These are phyloP conservation scores for Pterulicium gracile DNA, from an alignment of 1,284 basidiomycete genomes.

Conservation along the genomic window DNA sequence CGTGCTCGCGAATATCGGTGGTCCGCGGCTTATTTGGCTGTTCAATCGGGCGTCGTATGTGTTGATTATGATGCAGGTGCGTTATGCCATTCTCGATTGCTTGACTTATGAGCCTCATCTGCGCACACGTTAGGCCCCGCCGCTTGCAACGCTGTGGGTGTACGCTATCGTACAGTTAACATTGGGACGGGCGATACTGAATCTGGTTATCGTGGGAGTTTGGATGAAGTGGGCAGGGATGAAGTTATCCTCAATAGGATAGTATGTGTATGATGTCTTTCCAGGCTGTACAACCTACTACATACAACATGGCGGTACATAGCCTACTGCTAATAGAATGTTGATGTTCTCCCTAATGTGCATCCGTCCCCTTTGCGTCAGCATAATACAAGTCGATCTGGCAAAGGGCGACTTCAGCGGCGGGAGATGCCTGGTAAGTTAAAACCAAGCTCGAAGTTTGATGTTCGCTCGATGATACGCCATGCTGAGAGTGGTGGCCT, in stretches of 20 bases:
- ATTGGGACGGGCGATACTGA: conserved; percentile 46
- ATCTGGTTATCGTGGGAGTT: conserved; percentile 36
- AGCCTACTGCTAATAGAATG: too few relatives aligned
- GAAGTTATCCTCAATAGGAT: conserved; percentile 29
- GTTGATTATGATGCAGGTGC: conserved; percentile 62
- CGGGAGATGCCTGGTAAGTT: conserved; percentile 5
- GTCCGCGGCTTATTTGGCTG: conserved; percentile 58
- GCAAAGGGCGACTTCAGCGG: too few relatives aligned
- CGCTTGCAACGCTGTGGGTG: conserved; percentile 66
- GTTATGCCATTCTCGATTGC: conserved; percentile 8
- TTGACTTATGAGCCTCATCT: conserved; percentile 3
- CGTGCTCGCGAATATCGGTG: conserved; percentile 41
- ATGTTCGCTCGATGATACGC: conserved; percentile 78
- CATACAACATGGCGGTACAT: too few relatives aligned
- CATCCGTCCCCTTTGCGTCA: too few relatives aligned
- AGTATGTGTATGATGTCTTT: too few relatives aligned
- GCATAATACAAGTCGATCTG: too few relatives aligned
- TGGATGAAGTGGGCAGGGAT: conserved; percentile 55
- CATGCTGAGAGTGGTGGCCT: conserved; percentile 47
- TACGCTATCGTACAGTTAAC: conserved; percentile 60
- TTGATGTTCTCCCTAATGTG: too few relatives aligned
- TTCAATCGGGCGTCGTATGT: conserved; percentile 56
- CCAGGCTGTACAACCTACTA: too few relatives aligned
- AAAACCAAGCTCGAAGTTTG: conserved; percentile 10
- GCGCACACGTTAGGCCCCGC: conserved; percentile 69